Evolutionary conservation across 2,329 filamentous ascomycete species (phyloP), one percentile per base, ranked within the genome.

Genomic region (Bipolaris victoriae): DNA sequence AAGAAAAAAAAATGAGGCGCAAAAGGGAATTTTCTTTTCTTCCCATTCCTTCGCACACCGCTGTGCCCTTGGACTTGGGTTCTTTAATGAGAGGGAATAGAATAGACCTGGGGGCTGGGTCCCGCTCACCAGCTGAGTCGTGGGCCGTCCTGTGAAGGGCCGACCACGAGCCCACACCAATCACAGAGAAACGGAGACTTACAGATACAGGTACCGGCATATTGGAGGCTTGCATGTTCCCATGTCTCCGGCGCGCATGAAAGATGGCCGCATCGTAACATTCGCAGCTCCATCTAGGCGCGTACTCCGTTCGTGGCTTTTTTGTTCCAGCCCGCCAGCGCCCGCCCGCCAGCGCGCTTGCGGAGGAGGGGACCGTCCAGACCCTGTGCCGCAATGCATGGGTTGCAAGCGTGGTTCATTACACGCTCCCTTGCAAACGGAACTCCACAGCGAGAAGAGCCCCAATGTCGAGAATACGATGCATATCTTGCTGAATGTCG

Each of bases 61-160:
- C 35, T 29, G n/a, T 5, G 29, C 37, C 22, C 26, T 18, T 29
- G 26, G 36, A 40, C 37, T 41, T 37, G 10, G 10, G 33, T 29
- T 37, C 40, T 43, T 26, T n/a, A 26, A 43, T 24, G 5, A 26
- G 33, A 29, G 18, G 29, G 29, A 31, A 31, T 13, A 31, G 10
- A 11, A 31, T 3, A 39, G 24, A 29, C 18, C 36, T 39, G 24
- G 36, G 36, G 36, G 7, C 16, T 41, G 26, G 29, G 16, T 29
- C 48, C 29, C 26, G 48, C 48, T 41, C 36, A 37, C 31, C 36
- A 16, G 37, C 36, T 26, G 48, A 50, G 48, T 50, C 48, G 48
- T 50, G 48, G 16, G 18, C 22, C 24, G 24, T 43, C 29, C 24
- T 50, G 40, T 26, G 10, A 43, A 43, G 48, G 48, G 37, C 48